Conservation (phyloP, 2,329 filamentous ascomycete genomes). For the Daldinia eschscholtzii region DNA sequence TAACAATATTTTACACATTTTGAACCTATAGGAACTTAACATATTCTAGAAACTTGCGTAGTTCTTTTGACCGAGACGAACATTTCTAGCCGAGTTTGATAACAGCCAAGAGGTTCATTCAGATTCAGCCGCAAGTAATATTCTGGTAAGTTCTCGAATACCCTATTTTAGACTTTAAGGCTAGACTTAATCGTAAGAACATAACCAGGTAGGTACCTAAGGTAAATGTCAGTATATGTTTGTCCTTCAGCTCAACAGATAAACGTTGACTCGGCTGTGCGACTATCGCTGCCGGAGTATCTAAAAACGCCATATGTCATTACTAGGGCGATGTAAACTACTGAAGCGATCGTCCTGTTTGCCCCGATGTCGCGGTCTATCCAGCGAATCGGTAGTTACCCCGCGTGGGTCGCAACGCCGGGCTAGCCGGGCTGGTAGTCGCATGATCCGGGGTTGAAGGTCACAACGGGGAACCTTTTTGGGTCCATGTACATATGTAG, state of each 20-base stretch:
- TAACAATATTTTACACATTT: not conserved
- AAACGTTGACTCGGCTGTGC: constrained; percentile 9
- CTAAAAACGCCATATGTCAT: constrained; percentile 1
- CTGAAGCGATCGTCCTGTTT: constrained; percentile 14
- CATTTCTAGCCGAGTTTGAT: not conserved
- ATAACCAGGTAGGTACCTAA: too few relatives aligned
- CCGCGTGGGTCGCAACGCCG: constrained; percentile 33
- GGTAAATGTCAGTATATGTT: not conserved
- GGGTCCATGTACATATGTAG: constrained; percentile 1
- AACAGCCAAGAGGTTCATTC: not conserved
- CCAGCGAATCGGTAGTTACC: constrained; percentile 38
- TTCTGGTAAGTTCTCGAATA: not conserved
- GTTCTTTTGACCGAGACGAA: not conserved
- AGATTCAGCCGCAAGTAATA: not conserved
- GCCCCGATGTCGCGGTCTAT: constrained; percentile 40
- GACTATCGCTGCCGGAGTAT: constrained; percentile 27
- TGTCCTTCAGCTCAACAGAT: not conserved
- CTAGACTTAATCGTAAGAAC: not conserved
- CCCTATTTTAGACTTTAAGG: not conserved
- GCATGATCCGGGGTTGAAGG: constrained; percentile 27
- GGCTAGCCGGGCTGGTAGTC: constrained; percentile 32
- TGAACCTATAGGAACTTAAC: not conserved
- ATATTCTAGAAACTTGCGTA: not conserved
- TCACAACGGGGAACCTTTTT: constrained; percentile 5
- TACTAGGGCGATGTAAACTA: constrained; percentile 8